Percentiles rank a stretch among this genome's conserved stretches.
Conservation (phyloP, 768 basidiomycete species). For the Porphyrellus cyaneotinctus region DNA sequence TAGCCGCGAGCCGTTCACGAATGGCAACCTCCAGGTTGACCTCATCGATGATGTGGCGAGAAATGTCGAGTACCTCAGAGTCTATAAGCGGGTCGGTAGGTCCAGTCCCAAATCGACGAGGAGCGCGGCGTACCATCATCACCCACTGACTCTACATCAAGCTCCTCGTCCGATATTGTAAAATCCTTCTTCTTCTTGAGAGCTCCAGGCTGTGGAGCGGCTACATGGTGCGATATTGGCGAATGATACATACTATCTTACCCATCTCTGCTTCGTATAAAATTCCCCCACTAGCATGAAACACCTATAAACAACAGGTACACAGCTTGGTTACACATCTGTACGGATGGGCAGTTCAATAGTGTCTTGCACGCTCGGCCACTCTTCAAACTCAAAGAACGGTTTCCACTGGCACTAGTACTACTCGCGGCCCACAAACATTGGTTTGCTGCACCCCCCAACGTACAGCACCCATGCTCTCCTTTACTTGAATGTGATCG, state of each 20-base stretch:
- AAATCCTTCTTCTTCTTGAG: constrained; percentile 9
- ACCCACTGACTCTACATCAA: constrained; percentile 4
- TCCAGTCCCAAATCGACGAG: background rate
- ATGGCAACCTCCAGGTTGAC: constrained; percentile 42
- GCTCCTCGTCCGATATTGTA: constrained; percentile 10
- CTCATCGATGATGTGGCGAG: constrained; percentile 33
- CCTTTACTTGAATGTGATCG: too few relatives aligned
- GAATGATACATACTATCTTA: constrained; percentile 24
- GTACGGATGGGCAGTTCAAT: too few relatives aligned
- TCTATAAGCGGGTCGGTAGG: constrained; percentile 10
- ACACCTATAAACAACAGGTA: too few relatives aligned
- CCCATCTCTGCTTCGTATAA: constrained; percentile 18
- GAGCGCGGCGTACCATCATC: constrained; percentile 18
- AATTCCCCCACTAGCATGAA: background rate
- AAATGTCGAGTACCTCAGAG: constrained; percentile 9
- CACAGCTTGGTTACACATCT: too few relatives aligned
- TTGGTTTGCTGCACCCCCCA: too few relatives aligned
- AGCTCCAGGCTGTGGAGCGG: constrained; percentile 8
- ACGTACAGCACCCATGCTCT: too few relatives aligned
- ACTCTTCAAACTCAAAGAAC: too few relatives aligned
- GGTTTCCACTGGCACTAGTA: too few relatives aligned
- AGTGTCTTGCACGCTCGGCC: too few relatives aligned
- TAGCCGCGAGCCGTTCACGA: constrained; percentile 38
- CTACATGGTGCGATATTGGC: constrained; percentile 14
- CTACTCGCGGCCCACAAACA: too few relatives aligned